Base-by-base conservation (phyloP, 495 filamentous ascomycete species). In the Glutinoglossum americanum region DNA sequence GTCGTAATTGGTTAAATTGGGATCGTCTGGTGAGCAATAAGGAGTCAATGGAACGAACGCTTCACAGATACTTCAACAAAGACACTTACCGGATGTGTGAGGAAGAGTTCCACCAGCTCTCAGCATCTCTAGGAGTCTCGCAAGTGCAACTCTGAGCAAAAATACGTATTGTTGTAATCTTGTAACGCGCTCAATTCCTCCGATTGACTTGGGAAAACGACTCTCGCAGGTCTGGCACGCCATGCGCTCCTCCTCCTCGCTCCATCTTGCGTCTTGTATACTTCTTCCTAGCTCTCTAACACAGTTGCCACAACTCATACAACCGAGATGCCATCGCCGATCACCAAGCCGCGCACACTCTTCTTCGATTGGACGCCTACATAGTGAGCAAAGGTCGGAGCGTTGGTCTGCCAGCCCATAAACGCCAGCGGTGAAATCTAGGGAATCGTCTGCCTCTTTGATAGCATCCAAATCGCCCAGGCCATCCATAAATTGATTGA, bases 111-210 rank as follows among this genome's bases (percentile, higher is more conserved):
- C 89, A 60, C 79, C 89, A 56, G 74, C 81, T 57, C 87, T 80
- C 48, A 99, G 77, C 21, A 89, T 93, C 19, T 88, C 81, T 39
- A 99, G 74, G 35, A 99, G 75, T 56, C 93, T 77, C 8, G 93
- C 93, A 53, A 97, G 80, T 41, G 93, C 92, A 28, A 97, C 89
- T 64, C 83, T 79, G 33, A 99, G 72, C 45, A 99, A 72, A 68
- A 93, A 96, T 13, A 97, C 81, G 63, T 94, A 99, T 68, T 97
- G 92, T 66, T 87, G 82, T 55, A 99, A 73, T 65, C 90, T 84
- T 13, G 87, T 81, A 26, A 94, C 78, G 35, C 75, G 77, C 54
- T 73, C 68, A 63, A 87, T 84, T 1, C 74, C 74, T 8, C 69
- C 69, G 55, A 74, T 67, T 0, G 74, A 73, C 55, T 78, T 76